Percentiles rank a stretch among this genome's conserved stretches.
phyloP scores from a whole-genome alignment of 2,329 filamentous ascomycete genomes.

The Seiridium cupressi region DNA sequence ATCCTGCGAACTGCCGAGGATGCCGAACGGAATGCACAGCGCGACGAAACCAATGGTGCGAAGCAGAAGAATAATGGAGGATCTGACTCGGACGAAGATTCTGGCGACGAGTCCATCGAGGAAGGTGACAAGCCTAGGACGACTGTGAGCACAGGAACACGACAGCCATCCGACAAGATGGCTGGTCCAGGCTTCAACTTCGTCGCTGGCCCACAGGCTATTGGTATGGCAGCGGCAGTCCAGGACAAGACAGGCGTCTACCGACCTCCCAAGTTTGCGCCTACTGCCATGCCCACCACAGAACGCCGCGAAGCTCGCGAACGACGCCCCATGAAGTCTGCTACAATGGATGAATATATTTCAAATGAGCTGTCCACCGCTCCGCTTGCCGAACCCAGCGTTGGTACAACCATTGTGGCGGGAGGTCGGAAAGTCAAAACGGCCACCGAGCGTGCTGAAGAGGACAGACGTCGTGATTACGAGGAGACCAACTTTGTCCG shows the following conservation, averaged over 20 bases:
- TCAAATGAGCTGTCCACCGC: constrained; percentile 78
- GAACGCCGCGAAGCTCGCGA: constrained; percentile 61
- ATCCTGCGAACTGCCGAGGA: constrained; percentile 86
- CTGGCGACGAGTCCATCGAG: constrained; percentile 28
- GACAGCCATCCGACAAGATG: constrained; percentile 24
- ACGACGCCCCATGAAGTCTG: constrained; percentile 68
- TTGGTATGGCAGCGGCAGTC: constrained; percentile 27
- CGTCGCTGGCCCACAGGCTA: constrained; percentile 29
- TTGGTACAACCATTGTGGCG: constrained; percentile 82
- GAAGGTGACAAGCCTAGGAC: constrained; percentile 26
- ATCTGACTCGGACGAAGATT: constrained; percentile 27
- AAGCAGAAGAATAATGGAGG: constrained; percentile 32
- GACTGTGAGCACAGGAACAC: constrained; percentile 18
- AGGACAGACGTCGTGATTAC: constrained; percentile 78
- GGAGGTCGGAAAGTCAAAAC: constrained; percentile 80
- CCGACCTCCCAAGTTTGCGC: constrained; percentile 82
- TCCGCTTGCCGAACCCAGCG: constrained; percentile 81
- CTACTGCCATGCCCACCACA: constrained; percentile 75
- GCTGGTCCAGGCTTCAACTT: constrained; percentile 37
- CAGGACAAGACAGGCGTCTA: constrained; percentile 70
- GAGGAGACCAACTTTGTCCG: constrained; percentile 92
- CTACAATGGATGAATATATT: constrained; percentile 90
- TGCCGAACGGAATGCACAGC: constrained; percentile 47
- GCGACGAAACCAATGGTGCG: constrained; percentile 31
- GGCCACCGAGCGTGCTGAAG: constrained; percentile 69